phyloP scores from a whole-genome alignment of 2,329 filamentous ascomycete genomes.

The Alternaria triticina region DNA sequence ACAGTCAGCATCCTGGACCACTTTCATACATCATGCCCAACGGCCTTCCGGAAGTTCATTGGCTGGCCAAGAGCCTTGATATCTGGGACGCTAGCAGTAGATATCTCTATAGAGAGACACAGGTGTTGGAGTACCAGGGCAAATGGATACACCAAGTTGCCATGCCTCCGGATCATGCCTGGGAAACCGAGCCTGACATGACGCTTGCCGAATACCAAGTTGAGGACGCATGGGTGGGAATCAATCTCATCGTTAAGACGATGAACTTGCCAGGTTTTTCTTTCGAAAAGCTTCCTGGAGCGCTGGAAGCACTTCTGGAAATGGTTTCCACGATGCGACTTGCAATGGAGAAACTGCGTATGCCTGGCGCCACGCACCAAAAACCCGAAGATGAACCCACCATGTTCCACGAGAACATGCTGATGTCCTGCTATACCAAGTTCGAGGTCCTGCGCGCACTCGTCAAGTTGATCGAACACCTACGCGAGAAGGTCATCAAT shows the following conservation, averaged over 20 bases:
- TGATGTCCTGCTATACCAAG: constrained; percentile 29
- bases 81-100: constrained; percentile 14
- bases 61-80: constrained; percentile 12
- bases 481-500: constrained; percentile 22
- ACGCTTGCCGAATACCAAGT: constrained; percentile 4
- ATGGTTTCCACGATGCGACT: constrained; percentile 13
- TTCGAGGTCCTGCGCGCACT: constrained; percentile 30
- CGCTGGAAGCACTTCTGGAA: neutral
- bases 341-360: constrained; percentile 18
- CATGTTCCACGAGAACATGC: constrained; percentile 32
- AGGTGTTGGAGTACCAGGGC: neutral
- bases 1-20: constrained; percentile 1
- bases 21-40: constrained; percentile 21
- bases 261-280: neutral
- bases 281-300: neutral
- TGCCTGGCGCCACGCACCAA: constrained; percentile 3
- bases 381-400: constrained; percentile 20
- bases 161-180: neutral
- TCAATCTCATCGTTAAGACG: neutral
- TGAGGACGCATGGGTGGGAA: neutral
- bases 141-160: neutral
- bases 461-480: constrained; percentile 18
- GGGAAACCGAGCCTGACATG: neutral
- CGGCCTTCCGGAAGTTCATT: constrained; percentile 11
- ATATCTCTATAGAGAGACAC: constrained; percentile 17